Evolutionary conservation across 768 basidiomycete genomes (phyloP), one percentile per base, ranked within the genome.

Genomic region (Harrya chromipes): DNA sequence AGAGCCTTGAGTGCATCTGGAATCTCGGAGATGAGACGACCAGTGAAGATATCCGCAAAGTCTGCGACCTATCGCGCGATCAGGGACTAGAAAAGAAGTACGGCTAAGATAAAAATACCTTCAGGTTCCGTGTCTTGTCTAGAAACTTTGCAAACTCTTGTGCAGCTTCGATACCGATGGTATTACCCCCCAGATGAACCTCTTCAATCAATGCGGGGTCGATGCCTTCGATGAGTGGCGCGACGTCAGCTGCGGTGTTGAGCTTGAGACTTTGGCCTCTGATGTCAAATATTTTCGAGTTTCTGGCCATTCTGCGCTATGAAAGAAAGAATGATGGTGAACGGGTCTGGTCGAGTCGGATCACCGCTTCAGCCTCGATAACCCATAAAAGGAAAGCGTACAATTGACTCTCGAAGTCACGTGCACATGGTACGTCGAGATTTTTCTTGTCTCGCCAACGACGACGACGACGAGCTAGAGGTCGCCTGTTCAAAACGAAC

Each of bases 31-130:
- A 97, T 97, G 62, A 97, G 80, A 56, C 95, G 90, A 47, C 94
- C 91, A 3, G 95, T 97, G 73, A 99, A 99, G 70, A 99, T 94
- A 72, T 97, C 95, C 26, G 92, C 88, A 56, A 97, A 90, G 74
- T 98, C 86, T 58, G 94, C 95, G 51, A 95, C 74, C 97, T 98
- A 21, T 33, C n/a, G 43, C 36, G 46, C 29, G 24, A 38, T 57
- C 44, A 53, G 47, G 26, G 38, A 49, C 35, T n/a, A 33, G 24
- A 29, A 44, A 24, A 16, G 14, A 2, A 20, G 11, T 33, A 3
- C 44, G 1, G 4, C 4, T 6, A 4, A 39, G 7, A 38, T 12
- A 31, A 5, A 26, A 7, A 65, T 53, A 91, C 94, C 79, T 84
- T 86, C 42, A 98, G 69, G 2, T 68, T 71, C 33, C 77, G 72